phyloP scores from a whole-genome alignment of 2,329 filamentous ascomycete species.

The Colletotrichum liriopes region DNA sequence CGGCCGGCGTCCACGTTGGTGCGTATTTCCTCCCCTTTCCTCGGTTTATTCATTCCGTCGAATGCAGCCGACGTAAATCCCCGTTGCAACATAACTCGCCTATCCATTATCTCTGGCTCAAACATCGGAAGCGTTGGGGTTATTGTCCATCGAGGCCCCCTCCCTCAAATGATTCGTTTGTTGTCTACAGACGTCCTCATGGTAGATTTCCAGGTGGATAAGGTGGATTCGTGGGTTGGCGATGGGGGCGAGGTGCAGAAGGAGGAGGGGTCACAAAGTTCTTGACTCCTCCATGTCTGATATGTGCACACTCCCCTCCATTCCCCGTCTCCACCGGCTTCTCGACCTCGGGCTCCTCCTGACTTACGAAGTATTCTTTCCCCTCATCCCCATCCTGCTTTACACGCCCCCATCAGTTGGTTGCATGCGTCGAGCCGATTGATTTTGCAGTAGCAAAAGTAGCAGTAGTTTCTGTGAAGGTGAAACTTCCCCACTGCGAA shows the following conservation, averaged over 20 bases:
- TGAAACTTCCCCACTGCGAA: conserved; percentile 67
- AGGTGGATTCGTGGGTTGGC: conserved; percentile 11
- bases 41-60: not conserved
- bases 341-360: conserved; percentile 3
- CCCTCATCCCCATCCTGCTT: conserved; percentile 10
- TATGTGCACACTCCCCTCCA: conserved; percentile 9
- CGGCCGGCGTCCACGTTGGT: not conserved
- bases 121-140: not conserved
- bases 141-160: not conserved
- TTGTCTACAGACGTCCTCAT: not conserved
- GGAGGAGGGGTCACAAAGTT: not conserved
- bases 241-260: conserved; percentile 3
- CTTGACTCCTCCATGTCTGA: not conserved
- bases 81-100: not conserved
- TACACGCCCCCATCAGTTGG: conserved; percentile 6
- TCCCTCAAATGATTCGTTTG: not conserved
- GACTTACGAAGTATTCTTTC: not conserved
- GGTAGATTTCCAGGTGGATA: not conserved
- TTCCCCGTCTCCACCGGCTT: conserved; percentile 13
- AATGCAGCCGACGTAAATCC: not conserved
- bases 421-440: not conserved
- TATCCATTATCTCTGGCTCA: not conserved
- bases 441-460: not conserved
- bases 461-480: conserved; percentile 27
- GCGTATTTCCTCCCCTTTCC: not conserved